phyloP scores from a whole-genome alignment of 2,329 filamentous ascomycete species.

The Ophiostoma triangulosporum region DNA sequence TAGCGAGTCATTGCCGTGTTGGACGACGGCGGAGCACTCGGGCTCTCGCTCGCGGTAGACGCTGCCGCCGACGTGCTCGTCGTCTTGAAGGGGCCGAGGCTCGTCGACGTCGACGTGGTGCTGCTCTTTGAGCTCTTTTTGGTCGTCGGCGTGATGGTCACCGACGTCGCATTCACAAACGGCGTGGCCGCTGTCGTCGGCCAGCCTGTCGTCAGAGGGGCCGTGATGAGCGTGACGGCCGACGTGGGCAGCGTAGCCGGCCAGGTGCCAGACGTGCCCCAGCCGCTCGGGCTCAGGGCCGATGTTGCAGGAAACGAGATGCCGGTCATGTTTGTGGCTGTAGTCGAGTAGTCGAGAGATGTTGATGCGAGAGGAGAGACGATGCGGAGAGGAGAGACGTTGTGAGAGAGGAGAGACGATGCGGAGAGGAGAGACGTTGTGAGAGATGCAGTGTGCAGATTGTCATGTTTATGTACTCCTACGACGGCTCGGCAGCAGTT shows the following conservation, averaged over 20 bases:
- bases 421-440: not conserved
- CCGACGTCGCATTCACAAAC: conserved; percentile 1
- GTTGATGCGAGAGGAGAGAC: not conserved
- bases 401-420: not conserved
- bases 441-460: no score
- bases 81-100: not conserved
- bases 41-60: not conserved
- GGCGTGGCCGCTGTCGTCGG: not conserved
- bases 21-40: not conserved
- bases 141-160: not conserved
- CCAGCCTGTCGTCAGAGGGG: not conserved
- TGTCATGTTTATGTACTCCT: no score
- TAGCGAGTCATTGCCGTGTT: not conserved
- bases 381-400: no score
- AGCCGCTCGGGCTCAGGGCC: not conserved
- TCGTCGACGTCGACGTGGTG: not conserved
- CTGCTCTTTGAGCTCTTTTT: not conserved
- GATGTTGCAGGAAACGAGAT: not conserved
- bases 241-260: no score
- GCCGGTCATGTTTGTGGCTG: no score
- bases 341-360: no score
- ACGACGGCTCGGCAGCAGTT: no score
- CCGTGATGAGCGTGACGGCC: not conserved
- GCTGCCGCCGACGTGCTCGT: not conserved
- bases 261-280: not conserved